Evolutionary conservation across 495 filamentous ascomycete genomes (phyloP).

Genomic region (Aspergillus cavernicola): DNA sequence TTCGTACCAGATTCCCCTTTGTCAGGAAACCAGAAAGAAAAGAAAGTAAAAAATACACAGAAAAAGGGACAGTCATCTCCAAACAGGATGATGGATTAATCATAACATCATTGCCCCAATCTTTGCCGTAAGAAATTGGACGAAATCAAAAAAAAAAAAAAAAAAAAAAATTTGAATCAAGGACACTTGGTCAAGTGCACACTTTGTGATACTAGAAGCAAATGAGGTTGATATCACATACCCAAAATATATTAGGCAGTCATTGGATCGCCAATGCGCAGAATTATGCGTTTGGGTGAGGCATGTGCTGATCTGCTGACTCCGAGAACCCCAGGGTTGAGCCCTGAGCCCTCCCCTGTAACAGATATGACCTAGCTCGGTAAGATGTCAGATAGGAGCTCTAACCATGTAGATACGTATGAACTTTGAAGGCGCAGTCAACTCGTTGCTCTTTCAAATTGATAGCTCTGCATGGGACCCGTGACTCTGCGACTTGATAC

Average conservation of each 20-base stretch:
- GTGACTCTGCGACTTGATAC: too few species aligned
- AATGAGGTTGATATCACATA: conserved; percentile 24
- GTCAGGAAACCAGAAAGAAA: conserved; percentile 22
- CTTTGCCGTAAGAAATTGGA: not conserved
- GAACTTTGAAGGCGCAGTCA: conserved; percentile 2
- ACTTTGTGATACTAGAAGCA: conserved; percentile 7
- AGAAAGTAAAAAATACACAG: conserved; percentile 16
- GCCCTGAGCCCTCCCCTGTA: conserved; percentile 32
- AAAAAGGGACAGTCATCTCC: conserved; percentile 8
- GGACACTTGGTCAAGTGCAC: conserved; percentile 4
- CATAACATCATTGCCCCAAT: conserved; percentile 2
- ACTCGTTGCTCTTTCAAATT: too few species aligned
- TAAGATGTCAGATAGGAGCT: too few species aligned
- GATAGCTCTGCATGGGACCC: too few species aligned
- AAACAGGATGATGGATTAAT: not conserved
- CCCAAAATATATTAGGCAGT: conserved; percentile 23
- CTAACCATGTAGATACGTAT: too few species aligned
- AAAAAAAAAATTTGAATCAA: not conserved
- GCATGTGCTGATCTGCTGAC: conserved; percentile 24
- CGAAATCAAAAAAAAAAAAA: not conserved
- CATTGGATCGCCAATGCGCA: too few species aligned
- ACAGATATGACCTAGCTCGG: too few species aligned
- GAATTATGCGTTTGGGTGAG: not conserved
- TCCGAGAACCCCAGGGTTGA: conserved; percentile 23
- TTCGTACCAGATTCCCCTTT: conserved; percentile 24